Conservation (phyloP, 805 yeast genomes). For the Schizosaccharomyces osmophilus region DNA sequence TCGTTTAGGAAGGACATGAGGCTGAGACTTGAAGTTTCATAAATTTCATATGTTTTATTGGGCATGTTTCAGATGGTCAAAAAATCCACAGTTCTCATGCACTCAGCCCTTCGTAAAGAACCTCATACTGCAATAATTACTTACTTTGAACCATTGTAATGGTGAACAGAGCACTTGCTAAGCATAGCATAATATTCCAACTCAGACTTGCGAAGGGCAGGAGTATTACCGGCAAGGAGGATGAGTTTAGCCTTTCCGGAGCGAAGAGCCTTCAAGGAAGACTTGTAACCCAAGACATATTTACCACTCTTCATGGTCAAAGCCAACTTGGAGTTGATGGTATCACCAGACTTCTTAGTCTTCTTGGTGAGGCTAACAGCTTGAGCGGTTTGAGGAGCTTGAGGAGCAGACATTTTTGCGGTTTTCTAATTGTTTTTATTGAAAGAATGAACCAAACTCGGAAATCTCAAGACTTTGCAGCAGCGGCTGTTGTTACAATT, state of each 20-base stretch:
- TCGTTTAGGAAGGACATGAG: too few species aligned
- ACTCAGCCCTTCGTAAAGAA: neutral
- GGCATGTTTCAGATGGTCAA: neutral
- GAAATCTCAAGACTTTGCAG: too few species aligned
- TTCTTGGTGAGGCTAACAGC: conserved; percentile 14
- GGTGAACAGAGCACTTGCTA: conserved; percentile 86
- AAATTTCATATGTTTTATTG: neutral
- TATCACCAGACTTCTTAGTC: conserved; percentile 65
- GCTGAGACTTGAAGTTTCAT: too few species aligned
- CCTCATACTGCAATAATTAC: neutral
- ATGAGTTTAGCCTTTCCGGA: conserved; percentile 96
- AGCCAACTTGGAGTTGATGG: conserved; percentile 94
- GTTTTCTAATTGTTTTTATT: too few species aligned
- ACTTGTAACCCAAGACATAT: conserved; percentile 98
- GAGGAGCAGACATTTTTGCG: neutral
- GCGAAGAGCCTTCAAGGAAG: conserved; percentile 93
- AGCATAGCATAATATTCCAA: conserved; percentile 99
- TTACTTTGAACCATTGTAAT: conserved; percentile 30
- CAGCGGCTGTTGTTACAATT: too few species aligned
- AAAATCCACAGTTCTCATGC: neutral
- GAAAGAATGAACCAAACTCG: too few species aligned
- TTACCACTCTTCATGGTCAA: conserved; percentile 97
- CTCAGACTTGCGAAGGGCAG: conserved; percentile 98
- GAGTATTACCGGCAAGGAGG: conserved; percentile 97
- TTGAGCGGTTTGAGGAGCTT: neutral